Evolutionary conservation across 805 yeast species (phyloP).

Genomic region (Ogataea nitratoaversa): DNA sequence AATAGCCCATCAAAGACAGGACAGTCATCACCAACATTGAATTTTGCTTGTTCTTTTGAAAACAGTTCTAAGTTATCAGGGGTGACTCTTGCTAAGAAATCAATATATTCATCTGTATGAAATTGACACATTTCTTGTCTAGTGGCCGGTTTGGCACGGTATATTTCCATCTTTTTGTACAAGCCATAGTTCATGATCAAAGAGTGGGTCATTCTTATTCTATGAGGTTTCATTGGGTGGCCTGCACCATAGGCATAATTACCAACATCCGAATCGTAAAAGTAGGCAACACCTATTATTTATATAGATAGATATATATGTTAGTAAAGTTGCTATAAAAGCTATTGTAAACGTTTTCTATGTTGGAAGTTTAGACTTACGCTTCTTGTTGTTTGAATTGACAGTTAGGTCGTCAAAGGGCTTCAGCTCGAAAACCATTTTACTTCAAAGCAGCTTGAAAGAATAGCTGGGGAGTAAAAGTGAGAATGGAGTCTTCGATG

Average conservation of each 20-base stretch:
- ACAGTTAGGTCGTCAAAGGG: constrained; percentile 64
- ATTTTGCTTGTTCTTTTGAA: constrained; percentile 82
- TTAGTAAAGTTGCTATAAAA: background rate
- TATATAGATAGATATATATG: background rate
- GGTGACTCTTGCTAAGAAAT: constrained; percentile 82
- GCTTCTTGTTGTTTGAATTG: constrained; percentile 48
- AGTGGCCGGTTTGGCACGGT: constrained; percentile 96
- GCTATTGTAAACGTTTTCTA: no score
- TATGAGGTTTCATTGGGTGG: constrained; percentile 98
- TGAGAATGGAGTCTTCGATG: background rate
- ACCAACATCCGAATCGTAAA: constrained; percentile 90
- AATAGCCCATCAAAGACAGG: constrained; percentile 78
- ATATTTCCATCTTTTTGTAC: constrained; percentile 95
- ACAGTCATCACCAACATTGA: constrained; percentile 95
- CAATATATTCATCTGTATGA: constrained; percentile 96
- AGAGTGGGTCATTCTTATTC: constrained; percentile 98
- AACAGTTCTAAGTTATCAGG: constrained; percentile 89
- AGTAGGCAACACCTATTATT: constrained; percentile 60
- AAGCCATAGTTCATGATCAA: constrained; percentile 95
- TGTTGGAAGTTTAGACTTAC: constrained; percentile 32
- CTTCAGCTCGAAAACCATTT: constrained; percentile 45
- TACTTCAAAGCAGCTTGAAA: background rate
- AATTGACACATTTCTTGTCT: constrained; percentile 97
- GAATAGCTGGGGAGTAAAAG: background rate
- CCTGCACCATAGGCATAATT: constrained; percentile 98